Conservation (phyloP, 805 yeast species). For the Metschnikowia chrysomelidarum region DNA sequence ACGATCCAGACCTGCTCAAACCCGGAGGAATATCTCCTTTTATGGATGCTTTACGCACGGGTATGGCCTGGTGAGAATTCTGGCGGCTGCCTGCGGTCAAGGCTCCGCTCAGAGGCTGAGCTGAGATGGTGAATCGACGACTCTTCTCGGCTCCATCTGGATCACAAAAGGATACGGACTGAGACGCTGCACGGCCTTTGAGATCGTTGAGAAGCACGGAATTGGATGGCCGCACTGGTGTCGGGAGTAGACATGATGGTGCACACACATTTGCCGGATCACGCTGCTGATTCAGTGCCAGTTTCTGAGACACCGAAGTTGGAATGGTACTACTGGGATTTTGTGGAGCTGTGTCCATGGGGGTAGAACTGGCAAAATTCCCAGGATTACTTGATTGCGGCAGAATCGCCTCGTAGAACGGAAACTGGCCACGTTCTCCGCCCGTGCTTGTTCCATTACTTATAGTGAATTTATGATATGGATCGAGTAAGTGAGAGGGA, state of each 20-base stretch:
- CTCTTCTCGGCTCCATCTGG: conserved; percentile 34
- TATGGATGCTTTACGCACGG: conserved; percentile 13
- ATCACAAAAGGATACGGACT: conserved; percentile 38
- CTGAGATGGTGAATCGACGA: conserved; percentile 42
- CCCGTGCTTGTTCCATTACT: conserved; percentile 3
- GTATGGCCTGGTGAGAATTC: conserved; percentile 8
- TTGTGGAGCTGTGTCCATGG: conserved; percentile 3
- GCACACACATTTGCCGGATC: conserved; percentile 4
- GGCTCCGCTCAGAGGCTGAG: conserved; percentile 40
- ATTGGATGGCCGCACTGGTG: conserved; percentile 9
- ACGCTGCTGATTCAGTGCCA: conserved; percentile 9
- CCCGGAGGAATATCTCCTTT: conserved; percentile 8
- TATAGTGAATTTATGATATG: conserved; percentile 5
- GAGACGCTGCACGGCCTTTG: conserved; percentile 12
- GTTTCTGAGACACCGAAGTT: conserved; percentile 9
- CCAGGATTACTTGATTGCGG: conserved; percentile 5
- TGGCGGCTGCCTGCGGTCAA: conserved; percentile 14
- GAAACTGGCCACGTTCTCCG: conserved; percentile 6
- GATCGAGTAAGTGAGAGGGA: conserved; percentile 11
- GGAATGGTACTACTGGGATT: conserved; percentile 2
- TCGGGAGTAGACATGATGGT: conserved; percentile 11
- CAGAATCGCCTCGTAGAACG: conserved; percentile 5
- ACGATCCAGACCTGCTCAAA: conserved; percentile 11
- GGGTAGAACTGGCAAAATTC: too few species aligned
- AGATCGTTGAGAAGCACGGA: conserved; percentile 6